phyloP scores from a whole-genome alignment of 306 rosid species.

The Lathyrus aphaca region DNA sequence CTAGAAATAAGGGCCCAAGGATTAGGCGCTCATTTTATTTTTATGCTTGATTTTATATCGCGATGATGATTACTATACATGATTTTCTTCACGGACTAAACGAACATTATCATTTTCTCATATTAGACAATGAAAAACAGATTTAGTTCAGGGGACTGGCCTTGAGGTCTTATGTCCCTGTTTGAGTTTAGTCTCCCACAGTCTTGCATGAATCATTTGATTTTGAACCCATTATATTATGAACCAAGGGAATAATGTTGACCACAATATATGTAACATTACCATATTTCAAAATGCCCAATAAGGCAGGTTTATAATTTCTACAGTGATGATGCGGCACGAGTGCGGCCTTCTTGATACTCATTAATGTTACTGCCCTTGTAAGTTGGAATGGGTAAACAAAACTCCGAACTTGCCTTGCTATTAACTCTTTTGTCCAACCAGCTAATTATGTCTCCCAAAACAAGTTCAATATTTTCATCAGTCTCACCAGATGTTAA shows the following conservation, averaged over 20 bases:
- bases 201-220: not conserved
- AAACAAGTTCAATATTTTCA: constrained; percentile 65
- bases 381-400: constrained; percentile 5
- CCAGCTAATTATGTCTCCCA: constrained; percentile 72
- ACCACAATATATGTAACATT: not conserved
- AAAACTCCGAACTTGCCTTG: constrained; percentile 16
- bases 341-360: constrained; percentile 52
- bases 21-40: not conserved
- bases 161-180: not conserved
- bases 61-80: not conserved
- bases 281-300: not conserved
- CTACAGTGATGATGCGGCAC: constrained; percentile 44
- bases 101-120: not conserved
- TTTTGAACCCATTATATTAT: not conserved
- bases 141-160: not conserved
- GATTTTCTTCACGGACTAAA: not conserved
- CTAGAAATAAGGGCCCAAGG: not conserved
- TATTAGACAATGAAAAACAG: not conserved
- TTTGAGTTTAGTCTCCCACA: not conserved
- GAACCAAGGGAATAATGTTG: not conserved
- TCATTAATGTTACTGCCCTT: constrained; percentile 43
- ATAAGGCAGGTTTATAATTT: not conserved
- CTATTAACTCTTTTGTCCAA: constrained; percentile 47
- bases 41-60: not conserved
- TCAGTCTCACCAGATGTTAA: constrained; percentile 82